Evolutionary conservation across 1,139 yeast species (phyloP).

Genomic region (Insectozyma bohioensis): DNA sequence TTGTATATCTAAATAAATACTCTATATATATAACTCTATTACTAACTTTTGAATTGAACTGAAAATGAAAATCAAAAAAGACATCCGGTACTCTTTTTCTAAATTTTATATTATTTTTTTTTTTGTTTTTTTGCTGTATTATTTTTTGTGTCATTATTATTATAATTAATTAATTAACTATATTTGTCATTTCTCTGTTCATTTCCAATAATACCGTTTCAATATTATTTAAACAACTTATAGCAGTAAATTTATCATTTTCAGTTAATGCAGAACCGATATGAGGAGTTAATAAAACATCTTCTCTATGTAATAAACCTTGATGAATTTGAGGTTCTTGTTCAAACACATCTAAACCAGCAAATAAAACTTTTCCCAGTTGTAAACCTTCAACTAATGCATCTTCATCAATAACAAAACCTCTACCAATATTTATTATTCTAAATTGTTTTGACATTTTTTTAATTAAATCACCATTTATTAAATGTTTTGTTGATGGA

Average conservation of each 20-base stretch:
- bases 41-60: too few relatives aligned
- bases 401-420: slow-evolving; percentile 67
- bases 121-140: too few relatives aligned
- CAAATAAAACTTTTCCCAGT: slow-evolving; percentile 65
- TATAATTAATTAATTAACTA: too few relatives aligned
- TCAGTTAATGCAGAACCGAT: slow-evolving; percentile 69
- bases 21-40: too few relatives aligned
- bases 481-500: slow-evolving; percentile 54
- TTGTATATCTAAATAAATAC: too few relatives aligned
- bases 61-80: too few relatives aligned
- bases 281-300: slow-evolving; percentile 77
- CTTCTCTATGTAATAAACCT: slow-evolving; percentile 55
- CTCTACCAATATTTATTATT: slow-evolving; percentile 78
- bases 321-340: slow-evolving; percentile 62
- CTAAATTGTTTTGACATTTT: slow-evolving; percentile 54
- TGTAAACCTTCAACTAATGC: slow-evolving; percentile 69
- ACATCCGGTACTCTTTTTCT: too few relatives aligned
- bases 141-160: too few relatives aligned
- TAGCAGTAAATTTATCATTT: slow-evolving; percentile 48
- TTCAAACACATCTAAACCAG: slow-evolving; percentile 81
- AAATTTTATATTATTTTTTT: too few relatives aligned
- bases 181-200: too few relatives aligned
- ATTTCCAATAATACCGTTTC: slow-evolving; percentile 33
- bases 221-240: slow-evolving; percentile 47
- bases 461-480: slow-evolving; percentile 49